These are phyloP conservation scores for Ogataea minuta DNA, from an alignment of 805 yeast genomes.

Conservation along the genomic window DNA sequence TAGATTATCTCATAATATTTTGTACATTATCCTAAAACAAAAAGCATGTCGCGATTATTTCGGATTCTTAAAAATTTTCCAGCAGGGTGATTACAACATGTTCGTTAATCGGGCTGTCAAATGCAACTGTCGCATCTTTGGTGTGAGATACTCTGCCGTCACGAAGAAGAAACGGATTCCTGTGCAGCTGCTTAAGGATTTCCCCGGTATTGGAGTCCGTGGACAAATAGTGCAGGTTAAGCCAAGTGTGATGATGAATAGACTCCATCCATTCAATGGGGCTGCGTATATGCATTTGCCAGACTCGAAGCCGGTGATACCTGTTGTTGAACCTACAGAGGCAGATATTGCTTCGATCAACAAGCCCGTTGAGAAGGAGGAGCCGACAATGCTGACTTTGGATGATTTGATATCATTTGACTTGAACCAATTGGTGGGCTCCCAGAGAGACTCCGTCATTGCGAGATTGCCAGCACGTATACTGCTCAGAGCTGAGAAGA, in stretches of 20 bases:
- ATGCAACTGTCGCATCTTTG: conserved; percentile 16
- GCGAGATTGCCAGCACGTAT: conserved; percentile 29
- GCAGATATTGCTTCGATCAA: not conserved
- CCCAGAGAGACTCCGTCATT: conserved; percentile 22
- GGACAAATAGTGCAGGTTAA: conserved; percentile 77
- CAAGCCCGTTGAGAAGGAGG: conserved; percentile 8
- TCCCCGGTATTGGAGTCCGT: conserved; percentile 57
- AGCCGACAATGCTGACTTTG: conserved; percentile 20
- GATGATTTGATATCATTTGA: conserved; percentile 30
- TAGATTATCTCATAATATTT: too few species aligned
- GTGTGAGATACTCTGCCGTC: conserved; percentile 44
- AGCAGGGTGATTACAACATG: not conserved
- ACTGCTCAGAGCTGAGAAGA: conserved; percentile 26
- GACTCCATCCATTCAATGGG: conserved; percentile 64
- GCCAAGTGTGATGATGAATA: conserved; percentile 82
- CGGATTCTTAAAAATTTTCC: conserved; percentile 4
- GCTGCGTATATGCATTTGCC: conserved; percentile 60
- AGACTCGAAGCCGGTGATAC: conserved; percentile 34
- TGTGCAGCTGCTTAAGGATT: conserved; percentile 74
- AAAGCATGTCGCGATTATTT: conserved; percentile 7
- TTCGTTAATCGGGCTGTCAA: conserved; percentile 2
- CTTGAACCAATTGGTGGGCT: conserved; percentile 20
- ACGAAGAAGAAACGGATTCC: conserved; percentile 55
- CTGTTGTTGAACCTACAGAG: conserved; percentile 26
- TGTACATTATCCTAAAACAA: conserved; percentile 3